Evolutionary conservation across 208 protist species (phyloP), one percentile per base, ranked within the genome.

Genomic region (Acanthamoeba castellanii): DNA sequence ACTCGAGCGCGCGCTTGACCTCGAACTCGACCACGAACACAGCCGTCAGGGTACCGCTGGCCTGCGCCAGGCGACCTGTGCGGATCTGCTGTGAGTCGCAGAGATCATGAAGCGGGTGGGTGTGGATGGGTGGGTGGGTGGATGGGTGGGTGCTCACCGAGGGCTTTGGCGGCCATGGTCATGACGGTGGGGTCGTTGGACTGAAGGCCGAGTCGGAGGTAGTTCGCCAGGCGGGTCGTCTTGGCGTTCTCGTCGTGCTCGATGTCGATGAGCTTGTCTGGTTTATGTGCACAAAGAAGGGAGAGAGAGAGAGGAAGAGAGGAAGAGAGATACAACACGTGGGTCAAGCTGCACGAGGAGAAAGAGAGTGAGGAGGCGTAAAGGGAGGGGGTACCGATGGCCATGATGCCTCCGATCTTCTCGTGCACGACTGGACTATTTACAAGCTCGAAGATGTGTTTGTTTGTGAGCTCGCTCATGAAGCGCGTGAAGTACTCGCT

Each of bases 11-110:
- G 37, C 97, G 89, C 76, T 97, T 97, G 7, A 98, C 94, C 94
- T 98, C 98, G 95, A 98, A 98, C 57, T 98, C 97, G 3, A 98
- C 97, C n/a, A 89, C 82, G 84, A 98, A 97, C 59, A 98, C 98
- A 9, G 97, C 95, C 18, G 97, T 98, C 14, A 98, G 94, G 25
- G 98, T 97, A 34, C 97, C 97, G 34, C 96, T 97, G 16, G 95
- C 95, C 25, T 96, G 94, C 5, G 97, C 97, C 64, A 98, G 81
- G 42, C 96, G 95, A 50, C 91, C 91, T 94, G 55, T 2, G 2
- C 4, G 94, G 4, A 72, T 72, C n/a, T n/a, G n/a, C n/a, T n/a
- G n/a, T n/a, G n/a, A n/a, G n/a, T n/a, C n/a, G n/a, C n/a, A n/a
- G n/a, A n/a, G n/a, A n/a, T n/a, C n/a, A n/a, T n/a, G n/a, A n/a